A percentile compares a stretch with the other conserved stretches of the same genome.
These are phyloP conservation scores for Striga asiatica DNA, from an alignment of 257 asterid species.

Conservation along the genomic window DNA sequence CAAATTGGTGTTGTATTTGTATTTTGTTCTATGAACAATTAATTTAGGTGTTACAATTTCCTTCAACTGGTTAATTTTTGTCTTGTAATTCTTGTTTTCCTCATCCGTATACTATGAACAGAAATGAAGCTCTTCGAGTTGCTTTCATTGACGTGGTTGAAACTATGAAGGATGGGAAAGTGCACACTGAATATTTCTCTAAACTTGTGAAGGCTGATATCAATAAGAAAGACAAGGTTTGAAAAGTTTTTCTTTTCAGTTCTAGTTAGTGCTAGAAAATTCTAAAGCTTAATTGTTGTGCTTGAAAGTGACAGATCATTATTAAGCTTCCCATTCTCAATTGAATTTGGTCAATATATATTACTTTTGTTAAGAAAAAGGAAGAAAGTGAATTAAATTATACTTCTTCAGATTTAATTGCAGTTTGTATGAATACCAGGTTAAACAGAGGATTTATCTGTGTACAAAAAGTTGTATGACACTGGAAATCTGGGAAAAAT, in stretches of 20 bases:
- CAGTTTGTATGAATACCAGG: too few relatives aligned
- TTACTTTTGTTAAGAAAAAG: neutral
- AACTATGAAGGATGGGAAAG: slow-evolving; percentile 81
- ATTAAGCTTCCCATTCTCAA: neutral
- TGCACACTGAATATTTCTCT: slow-evolving; percentile 71
- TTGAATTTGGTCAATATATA: neutral
- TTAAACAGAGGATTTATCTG: neutral
- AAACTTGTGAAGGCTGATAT: slow-evolving; percentile 94
- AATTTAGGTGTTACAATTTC: slow-evolving; percentile 8
- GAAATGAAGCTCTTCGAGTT: slow-evolving; percentile 98
- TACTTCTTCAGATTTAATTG: too few relatives aligned
- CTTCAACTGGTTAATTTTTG: neutral
- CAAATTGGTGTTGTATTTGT: neutral
- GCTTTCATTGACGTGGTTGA: slow-evolving; percentile 92
- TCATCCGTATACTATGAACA: slow-evolving; percentile 18
- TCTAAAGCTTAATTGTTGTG: neutral
- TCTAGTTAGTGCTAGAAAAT: neutral
- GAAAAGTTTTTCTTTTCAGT: slow-evolving; percentile 1
- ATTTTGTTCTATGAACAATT: neutral
- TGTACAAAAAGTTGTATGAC: neutral
- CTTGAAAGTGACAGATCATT: neutral
- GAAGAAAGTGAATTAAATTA: neutral
- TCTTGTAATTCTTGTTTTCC: neutral
- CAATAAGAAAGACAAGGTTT: slow-evolving; percentile 95
- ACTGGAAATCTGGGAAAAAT: neutral